Evolutionary conservation across 192 early-diverging fungal genomes (phyloP), one percentile per base, ranked within the genome.

Genomic region (Tieghemiomyces parasiticus): DNA sequence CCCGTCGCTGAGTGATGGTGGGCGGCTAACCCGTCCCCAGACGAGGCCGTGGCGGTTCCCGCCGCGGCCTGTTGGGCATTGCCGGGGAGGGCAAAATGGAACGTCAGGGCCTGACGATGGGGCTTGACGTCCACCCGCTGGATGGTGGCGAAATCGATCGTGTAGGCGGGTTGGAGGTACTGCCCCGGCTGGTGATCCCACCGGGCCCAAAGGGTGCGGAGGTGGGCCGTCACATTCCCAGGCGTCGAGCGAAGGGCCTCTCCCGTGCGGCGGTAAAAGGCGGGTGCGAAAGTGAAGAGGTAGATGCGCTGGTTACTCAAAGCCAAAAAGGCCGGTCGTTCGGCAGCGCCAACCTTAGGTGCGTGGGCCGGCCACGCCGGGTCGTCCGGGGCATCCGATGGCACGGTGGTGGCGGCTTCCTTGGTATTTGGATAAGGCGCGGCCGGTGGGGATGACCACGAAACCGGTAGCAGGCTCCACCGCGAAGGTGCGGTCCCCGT

Each of bases 91-190:
- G 61, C 54, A 16, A 64, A 63, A 35, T 77, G 75, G 28, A 77
- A 50, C 19, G 71, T 65, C 19, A 77, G 35, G 58, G 71, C 71
- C 55, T 77, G 75, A 1, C 75, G 61, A 46, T 73, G 73, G 14
- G 71, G 71, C 0, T 71, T 71, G 44, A 77, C 63, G 44, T 77
- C 75, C 20, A 77, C 67, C 24, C 75, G 75, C 22, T 67, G 67
- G 3, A 77, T 49, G 13, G 59, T 55, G 0, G 53, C 58, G 34
- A 77, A 60, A 20, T 64, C 62, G 19, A 77, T 46, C 3, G 65
- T 42, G 45, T 68, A 70, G 29, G 65, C n/a, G n/a, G 69, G 60
- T 12, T 51, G 60, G 42, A 77, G 55, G 35, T 71, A 47, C 24
- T 58, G 61, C 26, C 66, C 71, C 2, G 75, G 75, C 52, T 63